Conservation (phyloP, 1,139 yeast genomes). For the Geotrichum citri-aurantii region DNA sequence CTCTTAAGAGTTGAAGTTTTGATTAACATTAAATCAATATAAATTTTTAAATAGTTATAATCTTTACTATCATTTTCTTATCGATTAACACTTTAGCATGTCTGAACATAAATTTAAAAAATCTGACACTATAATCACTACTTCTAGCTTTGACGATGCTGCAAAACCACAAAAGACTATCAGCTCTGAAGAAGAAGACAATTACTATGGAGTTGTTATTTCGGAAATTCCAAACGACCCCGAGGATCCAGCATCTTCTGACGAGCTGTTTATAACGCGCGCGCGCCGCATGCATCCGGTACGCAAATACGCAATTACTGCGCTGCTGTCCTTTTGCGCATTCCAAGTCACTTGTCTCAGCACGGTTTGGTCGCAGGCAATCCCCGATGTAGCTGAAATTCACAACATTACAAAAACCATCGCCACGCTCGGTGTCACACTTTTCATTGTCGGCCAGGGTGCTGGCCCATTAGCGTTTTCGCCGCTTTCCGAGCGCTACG, state of each 20-base stretch:
- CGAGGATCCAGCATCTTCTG: neutral
- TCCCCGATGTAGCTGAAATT: conserved; percentile 29
- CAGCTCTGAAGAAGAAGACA: neutral
- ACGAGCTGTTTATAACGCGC: neutral
- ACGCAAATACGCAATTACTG: conserved; percentile 50
- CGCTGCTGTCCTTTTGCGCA: conserved; percentile 46
- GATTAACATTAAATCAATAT: neutral
- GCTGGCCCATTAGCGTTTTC: conserved; percentile 66
- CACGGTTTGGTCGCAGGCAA: conserved; percentile 43
- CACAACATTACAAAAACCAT: conserved; percentile 54
- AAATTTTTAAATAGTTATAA: too few relatives aligned
- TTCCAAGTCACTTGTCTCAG: conserved; percentile 47
- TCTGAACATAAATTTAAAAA: neutral
- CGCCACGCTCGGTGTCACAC: conserved; percentile 53
- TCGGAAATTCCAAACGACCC: neutral
- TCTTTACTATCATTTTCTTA: neutral
- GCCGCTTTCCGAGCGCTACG: conserved; percentile 69
- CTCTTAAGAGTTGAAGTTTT: neutral
- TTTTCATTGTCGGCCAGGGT: conserved; percentile 64
- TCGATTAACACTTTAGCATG: neutral
- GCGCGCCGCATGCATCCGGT: neutral
- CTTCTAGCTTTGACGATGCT: neutral
- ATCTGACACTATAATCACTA: neutral
- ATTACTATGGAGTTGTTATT: neutral
- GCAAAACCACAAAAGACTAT: neutral